Conservation (phyloP, 108 stramenopile genomes). For the Skeletonema menzelii region DNA sequence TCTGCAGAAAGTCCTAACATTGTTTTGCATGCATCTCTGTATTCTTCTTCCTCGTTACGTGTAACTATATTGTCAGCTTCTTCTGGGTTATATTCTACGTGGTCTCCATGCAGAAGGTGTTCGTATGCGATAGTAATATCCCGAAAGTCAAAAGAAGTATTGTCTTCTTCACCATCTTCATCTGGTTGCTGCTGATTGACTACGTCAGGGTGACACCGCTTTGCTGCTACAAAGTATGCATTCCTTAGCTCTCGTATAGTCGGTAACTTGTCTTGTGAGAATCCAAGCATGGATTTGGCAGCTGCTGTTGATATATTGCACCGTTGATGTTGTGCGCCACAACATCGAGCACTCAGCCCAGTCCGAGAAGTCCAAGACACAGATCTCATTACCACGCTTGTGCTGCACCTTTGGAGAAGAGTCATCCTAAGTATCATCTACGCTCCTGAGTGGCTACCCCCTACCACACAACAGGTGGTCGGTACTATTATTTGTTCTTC, state of each 20-base stretch:
- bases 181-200: constrained; percentile 11
- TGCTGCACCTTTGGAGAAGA: not conserved
- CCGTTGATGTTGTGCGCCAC: not conserved
- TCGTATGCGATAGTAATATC: constrained; percentile 73
- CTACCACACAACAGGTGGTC: no score
- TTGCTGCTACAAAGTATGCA: constrained; percentile 77
- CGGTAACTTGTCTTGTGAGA: constrained; percentile 27
- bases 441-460: no score
- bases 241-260: constrained; percentile 57
- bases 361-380: not conserved
- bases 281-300: constrained; percentile 55
- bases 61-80: constrained; percentile 31
- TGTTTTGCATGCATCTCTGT: constrained; percentile 59
- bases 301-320: constrained; percentile 36
- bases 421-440: not conserved
- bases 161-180: constrained; percentile 4
- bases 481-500: no score
- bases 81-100: constrained; percentile 9
- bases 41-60: constrained; percentile 64
- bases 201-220: constrained; percentile 73
- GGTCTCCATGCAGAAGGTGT: constrained; percentile 39
- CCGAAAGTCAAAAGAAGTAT: constrained; percentile 42
- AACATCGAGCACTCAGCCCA: not conserved
- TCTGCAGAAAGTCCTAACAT: constrained; percentile 74
- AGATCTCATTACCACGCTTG: not conserved